Evolutionary conservation across 2,329 filamentous ascomycete species (phyloP).

Genomic region (Diaporthe citri): DNA sequence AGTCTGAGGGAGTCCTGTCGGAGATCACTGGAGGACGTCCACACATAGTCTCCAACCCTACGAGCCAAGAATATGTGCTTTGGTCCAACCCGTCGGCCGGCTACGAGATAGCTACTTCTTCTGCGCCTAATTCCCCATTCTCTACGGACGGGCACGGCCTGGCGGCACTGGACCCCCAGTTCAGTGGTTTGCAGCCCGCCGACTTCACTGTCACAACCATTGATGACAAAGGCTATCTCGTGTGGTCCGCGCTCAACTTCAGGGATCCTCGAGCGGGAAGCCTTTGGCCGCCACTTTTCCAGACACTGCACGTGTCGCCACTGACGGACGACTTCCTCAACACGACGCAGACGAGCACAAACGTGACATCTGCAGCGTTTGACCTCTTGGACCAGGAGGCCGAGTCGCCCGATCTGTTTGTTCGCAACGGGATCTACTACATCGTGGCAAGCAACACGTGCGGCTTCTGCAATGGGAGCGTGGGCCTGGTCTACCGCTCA

Average conservation of each 20-base stretch:
- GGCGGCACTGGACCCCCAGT: conserved; percentile 27
- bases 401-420: conserved; percentile 34
- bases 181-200: conserved; percentile 31
- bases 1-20: conserved; percentile 28
- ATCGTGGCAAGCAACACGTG: conserved; percentile 34
- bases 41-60: conserved; percentile 25
- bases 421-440: conserved; percentile 36
- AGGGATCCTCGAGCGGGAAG: conserved; percentile 34
- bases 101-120: conserved; percentile 30
- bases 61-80: conserved; percentile 29
- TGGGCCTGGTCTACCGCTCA: conserved; percentile 31
- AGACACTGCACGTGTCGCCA: conserved; percentile 35
- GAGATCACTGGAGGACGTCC: conserved; percentile 24
- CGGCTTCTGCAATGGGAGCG: conserved; percentile 27
- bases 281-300: conserved; percentile 32
- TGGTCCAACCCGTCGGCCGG: conserved; percentile 30
- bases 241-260: conserved; percentile 34
- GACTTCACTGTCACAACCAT: conserved; percentile 20
- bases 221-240: conserved; percentile 19
- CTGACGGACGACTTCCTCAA: conserved; percentile 34
- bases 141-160: background rate
- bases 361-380: conserved; percentile 28
- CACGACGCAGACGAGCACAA: conserved; percentile 35
- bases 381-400: conserved; percentile 36
- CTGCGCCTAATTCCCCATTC: conserved; percentile 27